Evolutionary conservation across 192 early-diverging fungal species (phyloP).

Genomic region (Lunasporangiospora selenospora): DNA sequence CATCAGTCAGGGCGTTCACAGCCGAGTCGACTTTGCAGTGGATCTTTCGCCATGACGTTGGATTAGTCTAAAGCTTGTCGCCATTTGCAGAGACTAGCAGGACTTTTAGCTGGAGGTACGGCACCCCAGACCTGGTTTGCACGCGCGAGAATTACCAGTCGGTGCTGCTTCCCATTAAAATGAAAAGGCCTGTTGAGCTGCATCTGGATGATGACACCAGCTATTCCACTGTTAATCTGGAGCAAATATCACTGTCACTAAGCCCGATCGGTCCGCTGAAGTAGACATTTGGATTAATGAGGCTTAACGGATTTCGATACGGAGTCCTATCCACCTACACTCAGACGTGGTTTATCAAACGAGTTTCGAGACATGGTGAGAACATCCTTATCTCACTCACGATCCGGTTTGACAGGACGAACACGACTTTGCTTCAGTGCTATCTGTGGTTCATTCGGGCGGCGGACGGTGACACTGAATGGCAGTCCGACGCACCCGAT

Average conservation of each 20-base stretch:
- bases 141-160: background rate
- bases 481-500: background rate
- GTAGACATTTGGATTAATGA: conserved; percentile 12
- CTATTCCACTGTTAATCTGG: background rate
- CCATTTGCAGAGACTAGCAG: background rate
- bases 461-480: conserved; percentile 12
- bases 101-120: background rate
- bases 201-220: conserved; percentile 1
- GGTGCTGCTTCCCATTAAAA: conserved; percentile 11
- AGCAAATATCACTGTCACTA: background rate
- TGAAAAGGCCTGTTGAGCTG: background rate
- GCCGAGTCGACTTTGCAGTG: background rate
- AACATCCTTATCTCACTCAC: conserved; percentile 7
- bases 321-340: conserved; percentile 10
- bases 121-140: conserved; percentile 7
- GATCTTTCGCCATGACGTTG: background rate
- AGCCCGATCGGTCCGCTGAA: background rate
- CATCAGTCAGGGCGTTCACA: too few relatives aligned
- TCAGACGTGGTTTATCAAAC: conserved; percentile 12
- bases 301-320: conserved; percentile 10
- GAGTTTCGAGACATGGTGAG: background rate
- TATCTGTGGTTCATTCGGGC: conserved; percentile 23
- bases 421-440: conserved; percentile 30
- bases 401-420: background rate
- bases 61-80: background rate